A percentile compares a stretch with the other conserved stretches of the same genome.
These are phyloP conservation scores for Cornus kousa DNA, from an alignment of 148 eudicot species.

Conservation along the genomic window DNA sequence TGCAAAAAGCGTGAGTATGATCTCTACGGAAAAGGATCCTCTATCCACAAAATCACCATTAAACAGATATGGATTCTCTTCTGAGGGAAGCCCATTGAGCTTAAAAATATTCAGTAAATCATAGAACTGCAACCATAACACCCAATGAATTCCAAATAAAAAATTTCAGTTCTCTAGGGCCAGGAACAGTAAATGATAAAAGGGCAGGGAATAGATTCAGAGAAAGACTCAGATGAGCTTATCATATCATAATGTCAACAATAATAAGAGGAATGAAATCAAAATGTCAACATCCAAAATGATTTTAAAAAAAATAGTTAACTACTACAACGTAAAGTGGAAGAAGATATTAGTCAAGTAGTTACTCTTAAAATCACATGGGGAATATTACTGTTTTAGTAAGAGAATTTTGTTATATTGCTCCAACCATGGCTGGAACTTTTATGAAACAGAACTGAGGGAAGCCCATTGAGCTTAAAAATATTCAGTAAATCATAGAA, in stretches of 20 bases:
- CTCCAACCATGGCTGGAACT: too few relatives aligned
- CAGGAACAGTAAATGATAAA: conserved; percentile 6
- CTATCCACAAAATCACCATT: conserved; percentile 99
- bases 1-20: conserved; percentile 90
- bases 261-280: background rate
- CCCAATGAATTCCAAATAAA: too few relatives aligned
- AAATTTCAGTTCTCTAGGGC: background rate
- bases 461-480: conserved; percentile 96
- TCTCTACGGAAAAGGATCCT: conserved; percentile 94
- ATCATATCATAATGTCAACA: background rate
- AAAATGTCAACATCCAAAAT: background rate
- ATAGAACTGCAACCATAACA: conserved; percentile 70
- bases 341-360: background rate
- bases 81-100: conserved; percentile 96
- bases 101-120: conserved; percentile 93
- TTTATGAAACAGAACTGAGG: conserved; percentile 35
- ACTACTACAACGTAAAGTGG: background rate
- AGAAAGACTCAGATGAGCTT: background rate
- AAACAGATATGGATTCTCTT: conserved; percentile 90
- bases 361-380: background rate
- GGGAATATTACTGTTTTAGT: too few relatives aligned
- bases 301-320: background rate
- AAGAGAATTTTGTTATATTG: too few relatives aligned
- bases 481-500: conserved; percentile 90
- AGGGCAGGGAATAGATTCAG: background rate